phyloP scores from a whole-genome alignment of 305 asterid genomes.

The Fraxinus floribunda region DNA sequence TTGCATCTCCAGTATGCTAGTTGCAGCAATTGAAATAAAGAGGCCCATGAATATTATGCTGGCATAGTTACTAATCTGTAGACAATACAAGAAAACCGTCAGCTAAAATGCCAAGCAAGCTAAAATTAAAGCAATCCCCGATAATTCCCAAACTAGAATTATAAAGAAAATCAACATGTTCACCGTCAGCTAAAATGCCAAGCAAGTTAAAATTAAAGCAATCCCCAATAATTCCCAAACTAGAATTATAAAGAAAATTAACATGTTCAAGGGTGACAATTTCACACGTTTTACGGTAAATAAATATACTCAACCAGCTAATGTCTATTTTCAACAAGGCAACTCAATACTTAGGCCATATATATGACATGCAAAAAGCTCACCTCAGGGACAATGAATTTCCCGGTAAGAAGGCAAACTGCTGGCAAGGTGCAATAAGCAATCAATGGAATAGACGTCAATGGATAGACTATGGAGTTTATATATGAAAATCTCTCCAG shows the following conservation, averaged over 20 bases:
- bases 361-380: constrained; percentile 16
- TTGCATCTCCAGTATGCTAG: constrained; percentile 80
- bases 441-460: constrained; percentile 82
- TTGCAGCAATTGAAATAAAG: constrained; percentile 73
- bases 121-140: neutral
- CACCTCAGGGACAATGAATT: constrained; percentile 91
- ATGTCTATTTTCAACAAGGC: neutral
- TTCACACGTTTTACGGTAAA: neutral
- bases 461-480: constrained; percentile 82
- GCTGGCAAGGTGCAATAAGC: constrained; percentile 90
- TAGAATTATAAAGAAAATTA: neutral
- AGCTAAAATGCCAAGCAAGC: neutral
- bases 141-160: neutral
- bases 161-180: neutral
- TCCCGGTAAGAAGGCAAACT: constrained; percentile 84
- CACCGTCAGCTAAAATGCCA: neutral
- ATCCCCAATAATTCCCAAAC: neutral
- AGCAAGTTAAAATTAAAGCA: neutral
- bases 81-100: neutral
- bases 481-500: constrained; percentile 90
- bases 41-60: constrained; percentile 78
- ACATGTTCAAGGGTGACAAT: neutral
- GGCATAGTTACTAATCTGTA: constrained; percentile 92
- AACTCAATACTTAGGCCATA: neutral
- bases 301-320: neutral